Evolutionary conservation across 1,284 basidiomycete genomes (phyloP), one percentile per base, ranked within the genome.

Genomic region (Pseudozyma sp.): DNA sequence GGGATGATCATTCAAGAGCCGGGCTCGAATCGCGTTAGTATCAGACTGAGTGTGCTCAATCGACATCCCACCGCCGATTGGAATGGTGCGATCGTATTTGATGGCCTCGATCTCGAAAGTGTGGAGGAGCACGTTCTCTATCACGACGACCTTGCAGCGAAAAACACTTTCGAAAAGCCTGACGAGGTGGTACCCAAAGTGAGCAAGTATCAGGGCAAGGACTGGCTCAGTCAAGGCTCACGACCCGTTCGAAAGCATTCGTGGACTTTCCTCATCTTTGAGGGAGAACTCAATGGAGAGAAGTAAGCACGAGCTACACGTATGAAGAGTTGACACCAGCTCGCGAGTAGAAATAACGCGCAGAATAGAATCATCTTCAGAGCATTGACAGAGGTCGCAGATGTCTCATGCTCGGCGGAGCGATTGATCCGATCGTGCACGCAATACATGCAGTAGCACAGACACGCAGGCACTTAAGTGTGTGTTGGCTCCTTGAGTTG

Each of bases 11-110:
- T 85, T 19, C 66, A 65, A 10, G 72, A 78, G 7, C 71, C 19
- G 69, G 53, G 37, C 34, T 57, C 54, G n/a, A 57, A 62, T 42
- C 45, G 16, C 34, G 55, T 73, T 17, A 85, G 87, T 54, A 75
- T 89, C 8, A 85, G 87, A 17, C 68, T 89, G 5, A 87, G 88
- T 3, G 84, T 89, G 3, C 85, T 89, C 17, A 89, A 89, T 66
- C 84, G 87, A 10, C 85, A 86, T 64, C 72, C 72, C 1, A 72
- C 63, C 24, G 73, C 69, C 24, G 65, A 65, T 46, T 75, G 73
- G 73, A 45, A 58, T 24, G 68, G 68, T 10, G 19, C 45, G 29
- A 51, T 62, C 51, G 37, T 42, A 42, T 68, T 62, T 33, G 68
- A 70, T 6, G 68, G 62, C 34, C 65, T 70, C 51, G 17, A 65